phyloP scores from a whole-genome alignment of 192 early-diverging fungal species.

The Coemansia sp. region DNA sequence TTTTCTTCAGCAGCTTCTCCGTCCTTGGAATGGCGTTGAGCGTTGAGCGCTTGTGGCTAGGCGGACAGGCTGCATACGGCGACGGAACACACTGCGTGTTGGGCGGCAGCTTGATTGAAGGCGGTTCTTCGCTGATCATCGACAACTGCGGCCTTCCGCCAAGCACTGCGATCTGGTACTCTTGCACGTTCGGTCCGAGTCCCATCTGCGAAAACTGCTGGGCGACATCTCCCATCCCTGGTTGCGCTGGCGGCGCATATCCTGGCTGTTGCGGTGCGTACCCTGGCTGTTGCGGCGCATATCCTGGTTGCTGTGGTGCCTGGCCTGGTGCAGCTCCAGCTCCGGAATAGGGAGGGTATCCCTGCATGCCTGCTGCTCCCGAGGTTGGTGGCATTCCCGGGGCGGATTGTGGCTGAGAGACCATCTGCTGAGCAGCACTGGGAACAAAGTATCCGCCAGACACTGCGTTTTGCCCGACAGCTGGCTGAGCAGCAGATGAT shows the following conservation, averaged over 20 bases:
- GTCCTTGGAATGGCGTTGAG: slow-evolving; percentile 87
- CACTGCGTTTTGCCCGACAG: slow-evolving; percentile 10
- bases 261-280: slow-evolving; percentile 9
- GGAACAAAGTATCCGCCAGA: slow-evolving; percentile 51
- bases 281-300: slow-evolving; percentile 6
- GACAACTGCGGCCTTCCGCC: slow-evolving; percentile 43
- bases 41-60: slow-evolving; percentile 85
- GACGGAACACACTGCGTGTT: slow-evolving; percentile 41
- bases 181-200: slow-evolving; percentile 24
- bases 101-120: slow-evolving; percentile 45
- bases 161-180: slow-evolving; percentile 36
- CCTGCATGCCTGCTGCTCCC: slow-evolving; percentile 4
- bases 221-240: slow-evolving; percentile 28
- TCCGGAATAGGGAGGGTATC: neutral
- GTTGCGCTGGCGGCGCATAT: slow-evolving; percentile 3
- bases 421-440: slow-evolving; percentile 25
- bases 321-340: neutral
- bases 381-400: slow-evolving; percentile 5
- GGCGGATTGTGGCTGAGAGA: slow-evolving; percentile 7
- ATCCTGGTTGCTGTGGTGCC: neutral
- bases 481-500: neutral
- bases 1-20: slow-evolving; percentile 78
- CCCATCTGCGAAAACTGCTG: slow-evolving; percentile 52
- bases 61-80: slow-evolving; percentile 63
- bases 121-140: slow-evolving; percentile 40